Evolutionary conservation across 768 basidiomycete genomes (phyloP).

Genomic region (Mycena capillaripes): DNA sequence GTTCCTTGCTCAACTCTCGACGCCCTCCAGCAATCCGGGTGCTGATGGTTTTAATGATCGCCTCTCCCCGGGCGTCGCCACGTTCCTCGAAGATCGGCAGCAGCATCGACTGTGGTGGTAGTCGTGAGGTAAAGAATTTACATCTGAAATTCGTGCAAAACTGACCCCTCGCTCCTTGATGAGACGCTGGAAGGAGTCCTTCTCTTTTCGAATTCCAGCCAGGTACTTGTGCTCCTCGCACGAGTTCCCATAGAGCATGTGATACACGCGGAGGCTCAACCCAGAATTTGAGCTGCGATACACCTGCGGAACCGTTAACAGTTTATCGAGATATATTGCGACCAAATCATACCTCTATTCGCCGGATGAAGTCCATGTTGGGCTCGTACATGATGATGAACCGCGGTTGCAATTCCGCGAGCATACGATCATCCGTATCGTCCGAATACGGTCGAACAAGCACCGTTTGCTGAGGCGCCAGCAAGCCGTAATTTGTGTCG

Average conservation of each 20-base stretch:
- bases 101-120: conserved; percentile 81
- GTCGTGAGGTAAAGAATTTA: background rate
- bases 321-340: background rate
- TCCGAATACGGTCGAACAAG: conserved; percentile 91
- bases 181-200: conserved; percentile 92
- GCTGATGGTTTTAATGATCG: conserved; percentile 85
- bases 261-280: conserved; percentile 89
- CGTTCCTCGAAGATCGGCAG: conserved; percentile 83
- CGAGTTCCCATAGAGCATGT: conserved; percentile 94
- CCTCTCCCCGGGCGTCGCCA: conserved; percentile 59
- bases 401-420: conserved; percentile 89
- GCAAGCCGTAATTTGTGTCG: conserved; percentile 83
- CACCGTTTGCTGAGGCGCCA: conserved; percentile 84
- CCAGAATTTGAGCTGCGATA: conserved; percentile 90
- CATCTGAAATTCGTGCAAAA: conserved; percentile 27
- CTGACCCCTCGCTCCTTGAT: conserved; percentile 93
- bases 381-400: conserved; percentile 98
- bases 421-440: conserved; percentile 91
- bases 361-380: conserved; percentile 90
- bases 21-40: conserved; percentile 90
- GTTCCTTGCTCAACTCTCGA: conserved; percentile 73
- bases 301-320: conserved; percentile 61
- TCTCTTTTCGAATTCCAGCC: conserved; percentile 89
- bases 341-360: conserved; percentile 81
- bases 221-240: conserved; percentile 98